Evolutionary conservation across 805 yeast species (phyloP).

Genomic region (Yarrowia sp.): DNA sequence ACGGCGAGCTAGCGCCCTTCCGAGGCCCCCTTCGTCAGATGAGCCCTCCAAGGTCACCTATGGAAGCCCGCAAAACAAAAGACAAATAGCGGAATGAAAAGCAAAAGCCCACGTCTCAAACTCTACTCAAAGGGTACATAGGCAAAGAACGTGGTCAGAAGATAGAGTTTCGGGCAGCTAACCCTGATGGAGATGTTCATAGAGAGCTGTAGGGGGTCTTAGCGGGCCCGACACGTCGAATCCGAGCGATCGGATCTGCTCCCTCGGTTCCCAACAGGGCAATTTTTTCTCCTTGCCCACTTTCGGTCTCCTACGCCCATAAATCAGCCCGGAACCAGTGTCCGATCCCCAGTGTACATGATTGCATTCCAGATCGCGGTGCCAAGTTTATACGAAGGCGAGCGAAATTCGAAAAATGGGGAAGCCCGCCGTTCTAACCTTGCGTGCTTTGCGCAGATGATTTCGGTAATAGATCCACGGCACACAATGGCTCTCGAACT

Average conservation of each 20-base stretch:
- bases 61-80: neutral
- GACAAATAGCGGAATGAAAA: neutral
- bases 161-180: constrained; percentile 21
- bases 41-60: neutral
- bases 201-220: too few species aligned
- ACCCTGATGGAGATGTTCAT: constrained; percentile 8
- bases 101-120: neutral
- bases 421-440: neutral
- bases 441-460: neutral
- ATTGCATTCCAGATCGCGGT: constrained; percentile 1
- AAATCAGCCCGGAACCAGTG: too few species aligned
- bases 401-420: neutral
- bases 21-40: too few species aligned
- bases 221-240: too few species aligned
- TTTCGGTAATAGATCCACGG: neutral
- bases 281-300: neutral
- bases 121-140: neutral
- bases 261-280: too few species aligned
- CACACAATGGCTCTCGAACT: constrained; percentile 13
- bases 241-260: too few species aligned
- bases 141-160: neutral
- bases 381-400: neutral
- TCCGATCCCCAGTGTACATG: neutral
- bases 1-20: too few species aligned
- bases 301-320: neutral